A percentile compares a stretch with the other conserved stretches of the same genome.
Conservation (phyloP, 2,329 filamentous ascomycete genomes). For the Phyllosticta capitalensis region DNA sequence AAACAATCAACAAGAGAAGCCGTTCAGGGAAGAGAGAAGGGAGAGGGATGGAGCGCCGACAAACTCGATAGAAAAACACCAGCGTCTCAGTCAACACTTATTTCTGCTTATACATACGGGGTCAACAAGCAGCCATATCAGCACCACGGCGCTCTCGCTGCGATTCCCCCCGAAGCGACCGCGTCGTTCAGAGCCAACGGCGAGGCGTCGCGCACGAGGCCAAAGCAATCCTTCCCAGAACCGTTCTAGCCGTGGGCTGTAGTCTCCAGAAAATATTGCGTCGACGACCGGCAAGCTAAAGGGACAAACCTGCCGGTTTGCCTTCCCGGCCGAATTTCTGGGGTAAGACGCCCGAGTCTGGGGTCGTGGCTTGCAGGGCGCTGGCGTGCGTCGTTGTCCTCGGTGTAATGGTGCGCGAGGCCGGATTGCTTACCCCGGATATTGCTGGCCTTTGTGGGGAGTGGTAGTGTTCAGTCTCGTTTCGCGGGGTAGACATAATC, state of each 20-base stretch:
- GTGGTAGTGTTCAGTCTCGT: neutral
- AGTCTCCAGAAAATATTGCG: neutral
- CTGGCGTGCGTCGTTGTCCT: neutral
- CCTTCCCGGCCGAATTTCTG: neutral
- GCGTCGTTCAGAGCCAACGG: neutral
- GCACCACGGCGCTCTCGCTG: neutral
- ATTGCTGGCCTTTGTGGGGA: neutral
- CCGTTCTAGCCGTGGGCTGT: neutral
- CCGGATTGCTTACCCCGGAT: neutral
- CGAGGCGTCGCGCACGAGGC: neutral
- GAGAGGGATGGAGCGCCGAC: neutral
- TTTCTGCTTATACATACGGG: neutral
- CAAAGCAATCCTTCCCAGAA: neutral
- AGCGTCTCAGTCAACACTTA: neutral
- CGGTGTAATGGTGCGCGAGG: neutral
- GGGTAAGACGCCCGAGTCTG: neutral
- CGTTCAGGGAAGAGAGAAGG: neutral
- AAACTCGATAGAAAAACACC: neutral
- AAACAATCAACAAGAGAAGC: neutral
- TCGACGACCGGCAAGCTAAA: neutral
- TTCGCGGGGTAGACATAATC: neutral
- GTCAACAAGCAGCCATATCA: neutral
- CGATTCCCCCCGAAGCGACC: neutral
- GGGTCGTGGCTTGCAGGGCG: neutral
- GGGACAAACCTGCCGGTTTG: neutral